phyloP scores from a whole-genome alignment of 78 protist species.

The Dictyostelium firmibasis region DNA sequence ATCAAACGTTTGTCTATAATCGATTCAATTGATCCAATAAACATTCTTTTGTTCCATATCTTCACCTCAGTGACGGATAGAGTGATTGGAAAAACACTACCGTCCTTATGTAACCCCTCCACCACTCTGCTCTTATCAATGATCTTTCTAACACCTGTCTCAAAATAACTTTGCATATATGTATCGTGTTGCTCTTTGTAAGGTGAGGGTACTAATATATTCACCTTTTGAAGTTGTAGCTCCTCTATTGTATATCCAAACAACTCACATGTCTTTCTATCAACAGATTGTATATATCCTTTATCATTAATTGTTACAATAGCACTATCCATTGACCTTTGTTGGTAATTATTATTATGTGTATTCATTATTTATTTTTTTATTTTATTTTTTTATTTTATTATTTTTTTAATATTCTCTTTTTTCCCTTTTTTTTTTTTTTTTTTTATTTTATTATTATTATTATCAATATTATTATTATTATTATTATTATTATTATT shows the following conservation, averaged over 20 bases:
- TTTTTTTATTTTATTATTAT: not conserved
- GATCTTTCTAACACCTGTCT: constrained; percentile 38
- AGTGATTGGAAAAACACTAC: constrained; percentile 54
- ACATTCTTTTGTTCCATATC: constrained; percentile 47
- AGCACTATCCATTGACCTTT: constrained; percentile 52
- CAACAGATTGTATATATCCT: constrained; percentile 54
- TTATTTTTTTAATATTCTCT: not conserved
- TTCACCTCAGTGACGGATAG: constrained; percentile 31
- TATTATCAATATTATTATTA: not conserved
- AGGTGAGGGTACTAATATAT: constrained; percentile 41
- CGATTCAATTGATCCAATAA: constrained; percentile 48
- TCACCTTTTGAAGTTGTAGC: constrained; percentile 30
- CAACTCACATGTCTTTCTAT: constrained; percentile 54
- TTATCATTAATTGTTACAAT: constrained; percentile 59
- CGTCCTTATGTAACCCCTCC: constrained; percentile 53
- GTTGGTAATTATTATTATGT: not conserved
- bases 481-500: not conserved
- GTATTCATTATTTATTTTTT: constrained; percentile 3
- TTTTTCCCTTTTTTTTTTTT: not conserved
- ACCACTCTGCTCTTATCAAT: constrained; percentile 50
- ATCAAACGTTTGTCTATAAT: constrained; percentile 32
- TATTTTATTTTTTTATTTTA: not conserved
- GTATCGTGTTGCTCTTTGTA: constrained; percentile 60
- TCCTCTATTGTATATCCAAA: constrained; percentile 71
- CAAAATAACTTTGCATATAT: constrained; percentile 41